Evolutionary conservation across 306 rosid species (phyloP).

Genomic region (Lotus japonicus): DNA sequence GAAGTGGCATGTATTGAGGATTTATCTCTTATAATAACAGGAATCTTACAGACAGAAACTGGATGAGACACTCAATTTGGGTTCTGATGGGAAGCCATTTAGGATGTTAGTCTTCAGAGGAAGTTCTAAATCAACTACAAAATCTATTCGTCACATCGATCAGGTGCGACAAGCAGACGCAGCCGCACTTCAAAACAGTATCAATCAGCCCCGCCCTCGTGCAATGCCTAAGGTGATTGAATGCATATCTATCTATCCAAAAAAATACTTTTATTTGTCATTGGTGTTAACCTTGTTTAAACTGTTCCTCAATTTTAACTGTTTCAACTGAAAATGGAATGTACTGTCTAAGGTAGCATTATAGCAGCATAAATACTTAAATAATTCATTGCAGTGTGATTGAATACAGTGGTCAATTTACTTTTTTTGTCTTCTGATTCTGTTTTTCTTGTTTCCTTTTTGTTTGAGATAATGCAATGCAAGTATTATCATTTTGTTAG

Average conservation of each 20-base stretch:
- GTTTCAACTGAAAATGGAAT: not conserved
- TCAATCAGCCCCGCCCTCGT: conserved; percentile 28
- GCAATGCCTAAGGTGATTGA: conserved; percentile 47
- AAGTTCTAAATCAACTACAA: conserved; percentile 62
- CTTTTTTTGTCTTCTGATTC: too few species aligned
- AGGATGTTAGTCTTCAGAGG: conserved; percentile 78
- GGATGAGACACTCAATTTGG: conserved; percentile 46
- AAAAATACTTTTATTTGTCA: not conserved
- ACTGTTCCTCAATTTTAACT: not conserved
- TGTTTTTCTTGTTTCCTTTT: too few species aligned
- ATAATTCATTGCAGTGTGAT: too few species aligned
- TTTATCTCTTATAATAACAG: conserved; percentile 17
- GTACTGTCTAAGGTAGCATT: too few species aligned
- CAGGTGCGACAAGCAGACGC: conserved; percentile 50
- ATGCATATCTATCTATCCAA: not conserved
- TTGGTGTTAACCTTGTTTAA: not conserved
- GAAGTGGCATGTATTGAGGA: too few species aligned
- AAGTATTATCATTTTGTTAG: too few species aligned
- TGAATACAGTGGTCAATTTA: too few species aligned
- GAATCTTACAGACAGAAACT: conserved; percentile 51
- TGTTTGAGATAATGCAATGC: too few species aligned
- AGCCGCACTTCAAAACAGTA: conserved; percentile 20
- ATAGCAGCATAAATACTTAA: too few species aligned
- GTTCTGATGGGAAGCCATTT: conserved; percentile 72
- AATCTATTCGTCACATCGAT: conserved; percentile 47